Conservation (phyloP, 1,139 yeast species). For the Ogataea hybrid region DNA sequence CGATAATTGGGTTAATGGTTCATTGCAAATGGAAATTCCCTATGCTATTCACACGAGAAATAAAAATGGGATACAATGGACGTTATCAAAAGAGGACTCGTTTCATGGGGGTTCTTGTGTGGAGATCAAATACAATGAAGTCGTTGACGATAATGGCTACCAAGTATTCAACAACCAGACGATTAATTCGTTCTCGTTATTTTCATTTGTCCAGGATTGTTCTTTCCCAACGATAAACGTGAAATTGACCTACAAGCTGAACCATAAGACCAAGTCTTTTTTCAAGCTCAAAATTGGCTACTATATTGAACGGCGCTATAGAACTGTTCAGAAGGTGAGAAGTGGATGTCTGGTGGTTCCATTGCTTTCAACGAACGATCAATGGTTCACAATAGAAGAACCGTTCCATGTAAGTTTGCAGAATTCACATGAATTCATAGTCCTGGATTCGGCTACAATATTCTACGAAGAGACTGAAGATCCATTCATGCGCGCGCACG, state of each 20-base stretch:
- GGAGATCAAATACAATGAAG: conserved; percentile 20
- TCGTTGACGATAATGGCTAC: conserved; percentile 17
- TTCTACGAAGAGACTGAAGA: conserved; percentile 27
- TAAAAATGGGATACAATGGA: conserved; percentile 24
- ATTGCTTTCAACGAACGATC: conserved; percentile 17
- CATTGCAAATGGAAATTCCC: conserved; percentile 34
- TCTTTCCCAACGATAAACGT: conserved; percentile 26
- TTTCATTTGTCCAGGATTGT: conserved; percentile 30
- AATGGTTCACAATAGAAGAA: conserved; percentile 24
- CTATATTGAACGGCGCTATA: conserved; percentile 31
- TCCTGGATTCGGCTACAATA: conserved; percentile 27
- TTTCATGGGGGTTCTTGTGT: conserved; percentile 35
- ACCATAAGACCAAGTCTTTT: conserved; percentile 14
- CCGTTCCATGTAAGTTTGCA: conserved; percentile 20
- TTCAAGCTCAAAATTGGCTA: conserved; percentile 32
- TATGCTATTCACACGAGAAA: conserved; percentile 16
- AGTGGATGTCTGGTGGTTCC: conserved; percentile 23
- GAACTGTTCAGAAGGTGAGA: conserved; percentile 20
- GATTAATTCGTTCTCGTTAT: conserved; percentile 20
- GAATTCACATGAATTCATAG: conserved; percentile 30
- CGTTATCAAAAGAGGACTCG: conserved; percentile 25
- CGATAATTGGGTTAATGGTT: conserved; percentile 36
- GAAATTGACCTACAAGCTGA: conserved; percentile 29
- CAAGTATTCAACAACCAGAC: conserved; percentile 21
- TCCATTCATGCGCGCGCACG: conserved; percentile 14